A percentile compares a stretch with the other conserved stretches of the same genome.
These are phyloP conservation scores for Lachancea thermotolerans DNA, from an alignment of 805 yeast species.

Conservation along the genomic window DNA sequence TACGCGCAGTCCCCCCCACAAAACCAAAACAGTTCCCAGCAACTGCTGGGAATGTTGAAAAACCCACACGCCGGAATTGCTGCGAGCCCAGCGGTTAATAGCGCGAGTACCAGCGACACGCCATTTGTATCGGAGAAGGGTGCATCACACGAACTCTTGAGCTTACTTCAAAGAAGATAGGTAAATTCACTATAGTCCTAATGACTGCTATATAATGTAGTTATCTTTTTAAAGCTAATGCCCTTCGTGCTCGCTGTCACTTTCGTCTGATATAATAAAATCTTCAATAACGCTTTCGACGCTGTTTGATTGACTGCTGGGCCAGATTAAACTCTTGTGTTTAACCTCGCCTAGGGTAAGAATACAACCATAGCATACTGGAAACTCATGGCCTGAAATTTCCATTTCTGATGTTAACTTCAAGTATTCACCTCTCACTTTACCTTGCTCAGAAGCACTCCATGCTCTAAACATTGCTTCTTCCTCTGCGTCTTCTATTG, in stretches of 20 bases:
- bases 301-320: constrained; percentile 26
- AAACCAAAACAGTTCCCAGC: constrained; percentile 13
- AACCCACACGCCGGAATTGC: constrained; percentile 7
- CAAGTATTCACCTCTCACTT: constrained; percentile 14
- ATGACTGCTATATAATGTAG: not conserved
- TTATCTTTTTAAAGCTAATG: not conserved
- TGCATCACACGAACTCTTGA: constrained; percentile 23
- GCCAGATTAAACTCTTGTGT: constrained; percentile 36
- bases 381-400: constrained; percentile 15
- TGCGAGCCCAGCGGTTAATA: not conserved
- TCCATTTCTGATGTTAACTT: constrained; percentile 18
- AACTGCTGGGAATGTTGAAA: constrained; percentile 18
- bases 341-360: constrained; percentile 47
- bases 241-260: not conserved
- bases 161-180: constrained; percentile 18
- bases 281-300: constrained; percentile 40
- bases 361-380: constrained; percentile 73
- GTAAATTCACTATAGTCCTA: not conserved
- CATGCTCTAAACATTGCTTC: constrained; percentile 31
- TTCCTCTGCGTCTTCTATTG: constrained; percentile 41
- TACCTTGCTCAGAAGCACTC: constrained; percentile 24
- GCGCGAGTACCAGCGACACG: not conserved
- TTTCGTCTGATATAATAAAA: constrained; percentile 39
- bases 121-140: not conserved
- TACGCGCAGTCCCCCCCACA: not conserved